Evolutionary conservation across 2,329 filamentous ascomycete genomes (phyloP).

Genomic region (Aspergillus hortae): DNA sequence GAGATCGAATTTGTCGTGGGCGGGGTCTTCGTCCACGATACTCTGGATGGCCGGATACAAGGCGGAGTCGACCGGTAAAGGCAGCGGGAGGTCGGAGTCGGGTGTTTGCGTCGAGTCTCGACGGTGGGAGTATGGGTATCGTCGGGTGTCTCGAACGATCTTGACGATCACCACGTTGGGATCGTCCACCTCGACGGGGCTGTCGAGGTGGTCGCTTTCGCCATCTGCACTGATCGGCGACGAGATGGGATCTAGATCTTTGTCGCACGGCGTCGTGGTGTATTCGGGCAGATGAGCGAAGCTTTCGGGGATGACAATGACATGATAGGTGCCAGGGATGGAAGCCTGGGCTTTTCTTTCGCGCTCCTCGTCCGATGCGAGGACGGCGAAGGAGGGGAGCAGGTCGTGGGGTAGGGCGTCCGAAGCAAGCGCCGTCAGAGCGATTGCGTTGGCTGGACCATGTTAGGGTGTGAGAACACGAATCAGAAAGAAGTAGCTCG

Average conservation of each 20-base stretch:
- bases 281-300: conserved; percentile 54
- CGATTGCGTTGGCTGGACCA: conserved; percentile 9
- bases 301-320: conserved; percentile 53
- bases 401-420: conserved; percentile 40
- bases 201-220: conserved; percentile 25
- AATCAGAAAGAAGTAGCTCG: conserved; percentile 21
- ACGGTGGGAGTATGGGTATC: conserved; percentile 29
- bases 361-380: conserved; percentile 56
- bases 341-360: conserved; percentile 53
- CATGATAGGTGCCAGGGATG: conserved; percentile 53
- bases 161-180: conserved; percentile 50
- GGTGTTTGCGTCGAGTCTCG: conserved; percentile 31
- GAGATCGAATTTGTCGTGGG: conserved; percentile 12
- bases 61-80: conserved; percentile 24
- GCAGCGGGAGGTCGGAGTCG: conserved; percentile 29
- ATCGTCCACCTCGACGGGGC: conserved; percentile 29
- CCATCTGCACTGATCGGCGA: conserved; percentile 26
- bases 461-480: conserved; percentile 7
- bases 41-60: conserved; percentile 19
- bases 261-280: conserved; percentile 31
- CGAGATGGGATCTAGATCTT: conserved; percentile 16
- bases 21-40: conserved; percentile 18
- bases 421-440: conserved; percentile 5
- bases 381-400: conserved; percentile 52
- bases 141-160: conserved; percentile 46